phyloP scores from a whole-genome alignment of 768 basidiomycete species.

The Ramaria sp. region DNA sequence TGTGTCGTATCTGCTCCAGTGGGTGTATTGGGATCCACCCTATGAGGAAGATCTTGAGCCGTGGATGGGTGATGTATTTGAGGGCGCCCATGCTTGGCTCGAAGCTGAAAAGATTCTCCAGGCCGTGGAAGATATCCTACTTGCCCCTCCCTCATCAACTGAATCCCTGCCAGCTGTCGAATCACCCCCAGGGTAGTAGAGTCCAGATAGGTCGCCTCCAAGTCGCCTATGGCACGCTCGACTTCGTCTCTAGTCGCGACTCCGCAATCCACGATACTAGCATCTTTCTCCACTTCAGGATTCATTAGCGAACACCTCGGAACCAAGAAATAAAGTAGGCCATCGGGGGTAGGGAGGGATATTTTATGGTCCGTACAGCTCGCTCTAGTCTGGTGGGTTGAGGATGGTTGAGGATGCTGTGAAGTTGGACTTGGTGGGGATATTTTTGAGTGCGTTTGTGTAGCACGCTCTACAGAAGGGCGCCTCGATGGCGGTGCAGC shows the following conservation, averaged over 20 bases:
- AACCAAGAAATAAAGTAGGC: slow-evolving; percentile 11
- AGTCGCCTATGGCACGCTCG: slow-evolving; percentile 10
- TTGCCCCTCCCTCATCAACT: slow-evolving; percentile 53
- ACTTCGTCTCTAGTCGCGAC: slow-evolving; percentile 12
- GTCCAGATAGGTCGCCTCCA: slow-evolving; percentile 8
- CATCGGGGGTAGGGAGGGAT: not conserved
- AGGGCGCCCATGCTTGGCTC: slow-evolving; percentile 10
- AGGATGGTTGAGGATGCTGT: not conserved
- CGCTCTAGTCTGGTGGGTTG: not conserved
- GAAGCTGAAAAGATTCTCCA: slow-evolving; percentile 27
- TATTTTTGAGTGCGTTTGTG: not conserved
- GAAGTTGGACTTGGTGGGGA: not conserved
- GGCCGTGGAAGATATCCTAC: slow-evolving; percentile 49
- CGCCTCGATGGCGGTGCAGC: not conserved
- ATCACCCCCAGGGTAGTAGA: slow-evolving; percentile 31
- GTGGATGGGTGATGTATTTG: not conserved
- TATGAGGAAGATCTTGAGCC: not conserved
- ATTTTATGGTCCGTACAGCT: not conserved
- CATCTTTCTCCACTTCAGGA: slow-evolving; percentile 11
- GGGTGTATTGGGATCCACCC: not conserved
- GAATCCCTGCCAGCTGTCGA: slow-evolving; percentile 51
- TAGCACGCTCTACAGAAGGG: not conserved
- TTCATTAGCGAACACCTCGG: slow-evolving; percentile 11
- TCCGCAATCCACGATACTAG: slow-evolving; percentile 12
- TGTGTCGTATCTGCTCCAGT: slow-evolving; percentile 13